Conservation (phyloP, 192 early-diverging fungal genomes). For the Coemansia guatemalensis region DNA sequence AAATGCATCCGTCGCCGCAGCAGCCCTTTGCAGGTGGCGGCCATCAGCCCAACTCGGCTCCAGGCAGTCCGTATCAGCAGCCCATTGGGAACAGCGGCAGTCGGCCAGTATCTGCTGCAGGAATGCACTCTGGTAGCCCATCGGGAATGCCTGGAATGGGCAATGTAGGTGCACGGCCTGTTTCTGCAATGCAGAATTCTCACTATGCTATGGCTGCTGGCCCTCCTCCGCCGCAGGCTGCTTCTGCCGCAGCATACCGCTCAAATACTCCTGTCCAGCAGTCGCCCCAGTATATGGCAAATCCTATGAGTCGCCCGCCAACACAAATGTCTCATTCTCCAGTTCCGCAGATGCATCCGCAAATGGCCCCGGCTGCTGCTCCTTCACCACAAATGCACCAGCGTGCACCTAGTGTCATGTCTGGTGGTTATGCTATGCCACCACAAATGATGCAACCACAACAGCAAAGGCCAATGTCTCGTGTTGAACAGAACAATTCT, state of each 20-base stretch:
- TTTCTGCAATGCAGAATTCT: slow-evolving; percentile 9
- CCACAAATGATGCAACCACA: slow-evolving; percentile 25
- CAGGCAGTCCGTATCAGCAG: slow-evolving; percentile 39
- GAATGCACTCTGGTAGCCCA: slow-evolving; percentile 13
- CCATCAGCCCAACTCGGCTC: slow-evolving; percentile 27
- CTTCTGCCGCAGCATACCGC: slow-evolving; percentile 11
- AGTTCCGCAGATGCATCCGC: slow-evolving; percentile 4
- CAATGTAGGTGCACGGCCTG: not conserved
- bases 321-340: slow-evolving; percentile 47
- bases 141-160: not conserved
- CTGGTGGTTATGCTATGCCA: slow-evolving; percentile 7
- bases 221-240: too few species aligned
- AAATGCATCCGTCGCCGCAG: slow-evolving; percentile 24
- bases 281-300: slow-evolving; percentile 5
- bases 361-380: slow-evolving; percentile 2
- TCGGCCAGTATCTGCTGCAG: slow-evolving; percentile 27
- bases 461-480: slow-evolving; percentile 16
- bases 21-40: slow-evolving; percentile 3
- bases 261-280: slow-evolving; percentile 34
- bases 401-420: slow-evolving; percentile 42
- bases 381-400: slow-evolving; percentile 25
- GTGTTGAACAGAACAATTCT: slow-evolving; percentile 9
- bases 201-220: slow-evolving; percentile 3
- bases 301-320: slow-evolving; percentile 22
- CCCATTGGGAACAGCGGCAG: not conserved